phyloP scores from a whole-genome alignment of 1,139 yeast genomes.

The Spathaspora sp. region DNA sequence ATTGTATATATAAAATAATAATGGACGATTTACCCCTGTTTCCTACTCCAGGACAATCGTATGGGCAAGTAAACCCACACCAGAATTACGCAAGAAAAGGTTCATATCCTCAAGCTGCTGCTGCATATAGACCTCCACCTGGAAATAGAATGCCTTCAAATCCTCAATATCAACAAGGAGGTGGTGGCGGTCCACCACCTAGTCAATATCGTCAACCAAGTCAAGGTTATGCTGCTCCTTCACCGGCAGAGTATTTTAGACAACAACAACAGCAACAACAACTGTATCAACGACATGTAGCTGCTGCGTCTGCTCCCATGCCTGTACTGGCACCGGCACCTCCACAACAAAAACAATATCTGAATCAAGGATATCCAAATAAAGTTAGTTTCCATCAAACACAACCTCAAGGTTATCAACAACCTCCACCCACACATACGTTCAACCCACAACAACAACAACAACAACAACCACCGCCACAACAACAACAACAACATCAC shows the following conservation, averaged over 20 bases:
- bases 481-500: conserved; percentile 13
- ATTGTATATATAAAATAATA: conserved; percentile 9
- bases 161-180: conserved; percentile 10
- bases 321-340: conserved; percentile 11
- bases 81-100: conserved; percentile 11
- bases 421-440: conserved; percentile 7
- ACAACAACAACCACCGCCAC: conserved; percentile 11
- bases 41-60: conserved; percentile 49
- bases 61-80: conserved; percentile 15
- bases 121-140: conserved; percentile 11
- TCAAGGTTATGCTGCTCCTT: conserved; percentile 16
- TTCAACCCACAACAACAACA: conserved; percentile 12
- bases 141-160: conserved; percentile 19
- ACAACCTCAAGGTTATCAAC: conserved; percentile 14
- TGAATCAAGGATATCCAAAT: conserved; percentile 16
- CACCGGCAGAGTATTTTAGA: conserved; percentile 5
- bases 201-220: conserved; percentile 16
- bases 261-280: conserved; percentile 15
- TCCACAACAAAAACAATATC: conserved; percentile 13
- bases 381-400: conserved; percentile 11
- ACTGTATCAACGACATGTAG: conserved; percentile 15
- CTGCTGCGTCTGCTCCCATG: conserved; percentile 14
- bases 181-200: conserved; percentile 9
- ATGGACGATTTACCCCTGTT: conserved; percentile 46
- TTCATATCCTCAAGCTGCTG: conserved; percentile 16